Evolutionary conservation across 2,329 filamentous ascomycete species (phyloP).

Genomic region (Zarea fungicola): DNA sequence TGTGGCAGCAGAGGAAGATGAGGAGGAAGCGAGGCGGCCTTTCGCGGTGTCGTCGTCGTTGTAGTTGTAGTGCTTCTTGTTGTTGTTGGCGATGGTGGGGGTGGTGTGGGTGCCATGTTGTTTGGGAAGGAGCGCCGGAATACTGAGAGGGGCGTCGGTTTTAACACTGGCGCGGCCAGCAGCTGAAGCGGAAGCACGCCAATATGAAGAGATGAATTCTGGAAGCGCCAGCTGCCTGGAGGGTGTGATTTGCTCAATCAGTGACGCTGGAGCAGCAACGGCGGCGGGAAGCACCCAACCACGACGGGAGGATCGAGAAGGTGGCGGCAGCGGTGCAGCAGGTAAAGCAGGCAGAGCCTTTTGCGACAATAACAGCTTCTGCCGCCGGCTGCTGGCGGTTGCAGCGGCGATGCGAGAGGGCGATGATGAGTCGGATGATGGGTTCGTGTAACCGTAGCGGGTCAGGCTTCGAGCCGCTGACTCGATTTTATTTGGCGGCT

Average conservation of each 20-base stretch:
- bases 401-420: background rate
- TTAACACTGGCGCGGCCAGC: too few relatives aligned
- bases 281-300: too few relatives aligned
- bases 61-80: constrained; percentile 4
- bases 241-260: constrained; percentile 1
- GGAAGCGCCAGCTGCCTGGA: constrained; percentile 9
- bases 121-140: background rate
- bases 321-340: background rate
- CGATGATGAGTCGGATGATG: background rate
- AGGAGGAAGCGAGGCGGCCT: background rate
- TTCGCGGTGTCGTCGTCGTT: background rate
- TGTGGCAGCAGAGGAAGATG: background rate
- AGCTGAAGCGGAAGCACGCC: background rate
- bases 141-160: background rate
- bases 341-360: constrained; percentile 9
- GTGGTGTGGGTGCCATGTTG: constrained; percentile 1
- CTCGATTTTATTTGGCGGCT: too few relatives aligned
- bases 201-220: constrained; percentile 3
- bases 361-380: background rate
- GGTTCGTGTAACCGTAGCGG: background rate
- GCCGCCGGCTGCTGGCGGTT: background rate
- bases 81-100: constrained; percentile 5
- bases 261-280: background rate
- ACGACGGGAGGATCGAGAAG: background rate
- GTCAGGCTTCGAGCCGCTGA: too few relatives aligned